Percentiles rank a stretch among this genome's conserved stretches.
These are phyloP conservation scores for Aspergillus quadricinctus DNA, from an alignment of 2,329 filamentous ascomycete species.

Conservation along the genomic window DNA sequence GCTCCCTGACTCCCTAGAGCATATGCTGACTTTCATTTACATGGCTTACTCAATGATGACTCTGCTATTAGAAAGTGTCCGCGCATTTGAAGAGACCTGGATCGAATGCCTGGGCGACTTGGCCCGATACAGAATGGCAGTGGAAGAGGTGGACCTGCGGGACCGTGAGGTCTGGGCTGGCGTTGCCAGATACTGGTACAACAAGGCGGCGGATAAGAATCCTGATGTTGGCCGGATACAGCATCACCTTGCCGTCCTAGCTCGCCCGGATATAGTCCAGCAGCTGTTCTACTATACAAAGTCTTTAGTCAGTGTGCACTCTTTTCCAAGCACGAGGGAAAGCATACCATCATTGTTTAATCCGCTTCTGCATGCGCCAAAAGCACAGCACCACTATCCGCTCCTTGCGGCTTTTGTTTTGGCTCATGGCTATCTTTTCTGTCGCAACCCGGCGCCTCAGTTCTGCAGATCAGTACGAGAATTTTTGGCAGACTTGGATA, in stretches of 20 bases:
- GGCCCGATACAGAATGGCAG: slow-evolving; percentile 81
- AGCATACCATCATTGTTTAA: slow-evolving; percentile 54
- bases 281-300: slow-evolving; percentile 59
- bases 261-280: slow-evolving; percentile 53
- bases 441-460: slow-evolving; percentile 26
- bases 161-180: slow-evolving; percentile 78
- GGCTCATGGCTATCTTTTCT: slow-evolving; percentile 50
- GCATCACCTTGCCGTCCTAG: slow-evolving; percentile 73
- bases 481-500: slow-evolving; percentile 45
- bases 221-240: slow-evolving; percentile 76
- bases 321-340: slow-evolving; percentile 54
- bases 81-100: slow-evolving; percentile 82
- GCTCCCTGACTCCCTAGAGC: slow-evolving; percentile 72
- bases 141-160: slow-evolving; percentile 73
- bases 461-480: slow-evolving; percentile 37
- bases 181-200: slow-evolving; percentile 80
- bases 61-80: slow-evolving; percentile 77
- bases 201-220: slow-evolving; percentile 70
- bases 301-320: slow-evolving; percentile 51
- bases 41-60: slow-evolving; percentile 88
- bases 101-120: slow-evolving; percentile 89
- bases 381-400: slow-evolving; percentile 27
- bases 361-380: slow-evolving; percentile 43
- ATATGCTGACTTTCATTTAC: slow-evolving; percentile 90
- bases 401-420: slow-evolving; percentile 50